Base-by-base conservation (phyloP, 2,329 filamentous ascomycete species). In the Coniochaeta prunicola region DNA sequence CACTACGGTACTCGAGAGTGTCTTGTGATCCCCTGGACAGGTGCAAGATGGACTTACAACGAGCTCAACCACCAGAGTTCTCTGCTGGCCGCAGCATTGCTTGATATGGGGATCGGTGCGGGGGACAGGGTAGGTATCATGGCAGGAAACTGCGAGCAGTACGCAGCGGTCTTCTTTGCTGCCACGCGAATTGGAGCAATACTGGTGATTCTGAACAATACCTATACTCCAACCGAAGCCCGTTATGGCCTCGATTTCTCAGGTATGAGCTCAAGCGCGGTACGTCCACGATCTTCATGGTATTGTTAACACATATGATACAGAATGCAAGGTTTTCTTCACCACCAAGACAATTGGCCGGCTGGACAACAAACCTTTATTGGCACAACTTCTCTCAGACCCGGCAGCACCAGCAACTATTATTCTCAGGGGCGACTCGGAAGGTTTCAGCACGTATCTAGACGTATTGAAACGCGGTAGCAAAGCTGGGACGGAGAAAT, bases 121-220 rank as follows among this genome's bases (percentile, higher is more conserved):
- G 88, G 88, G 36, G 89, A 91, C 69, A 80, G 88, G 15, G 79
- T 92, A 30, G 89, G 84, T 31, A 86, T 92, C 63, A 90, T 91
- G 85, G 88, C 88, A 73, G 66, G 92, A 76, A 74, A 96, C 82
- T 76, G 92, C 79, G 75, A 96, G 81, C 80, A 96, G 83, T 93
- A 93, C 85, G 73, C 89, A 31, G 80, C 87, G 2, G 80, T 91
- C 17, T 90, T 91, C 76, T 91, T 91, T 64, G 88, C 87, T 3
- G 86, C 85, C 12, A 84, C 86, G 42, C 79, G 83, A 53, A 80
- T 89, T 19, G 86, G 87, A 10, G 85, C 82, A 53, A 85, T 88
- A 53, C 76, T 92, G 57, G 89, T 92, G 30, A 90, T 92, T 50
- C 76, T 92, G 64, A 92, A 92, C 74, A 92, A 91, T 73, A 92